Evolutionary conservation across 306 rosid genomes (phyloP).

Genomic region (Cicer judaicum): DNA sequence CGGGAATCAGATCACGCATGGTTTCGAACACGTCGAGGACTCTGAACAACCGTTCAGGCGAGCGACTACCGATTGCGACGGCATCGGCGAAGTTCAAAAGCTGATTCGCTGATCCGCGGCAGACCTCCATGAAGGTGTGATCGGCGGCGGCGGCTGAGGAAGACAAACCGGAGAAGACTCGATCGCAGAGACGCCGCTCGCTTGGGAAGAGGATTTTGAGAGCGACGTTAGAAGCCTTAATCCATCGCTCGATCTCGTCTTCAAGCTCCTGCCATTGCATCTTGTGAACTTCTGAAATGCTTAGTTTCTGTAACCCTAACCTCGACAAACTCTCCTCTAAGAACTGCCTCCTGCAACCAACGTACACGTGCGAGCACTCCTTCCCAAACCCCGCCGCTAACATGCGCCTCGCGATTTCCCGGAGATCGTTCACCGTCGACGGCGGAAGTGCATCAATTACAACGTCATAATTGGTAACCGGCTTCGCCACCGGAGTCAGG

Average conservation of each 20-base stretch:
- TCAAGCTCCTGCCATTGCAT: constrained; percentile 74
- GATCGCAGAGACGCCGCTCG: constrained; percentile 75
- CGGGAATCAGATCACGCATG: constrained; percentile 65
- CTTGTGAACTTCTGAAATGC: constrained; percentile 71
- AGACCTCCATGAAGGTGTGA: constrained; percentile 77
- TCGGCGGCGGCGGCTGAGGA: constrained; percentile 50
- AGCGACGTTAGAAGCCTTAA: constrained; percentile 63
- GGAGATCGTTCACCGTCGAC: constrained; percentile 61
- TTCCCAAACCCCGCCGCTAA: constrained; percentile 71
- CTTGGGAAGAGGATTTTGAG: constrained; percentile 75
- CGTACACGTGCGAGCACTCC: constrained; percentile 72
- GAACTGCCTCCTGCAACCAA: constrained; percentile 72
- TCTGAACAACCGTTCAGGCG: constrained; percentile 75
- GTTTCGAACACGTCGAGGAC: constrained; percentile 69
- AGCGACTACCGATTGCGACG: constrained; percentile 59
- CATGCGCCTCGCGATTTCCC: constrained; percentile 85
- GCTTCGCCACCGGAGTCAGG: constrained; percentile 47
- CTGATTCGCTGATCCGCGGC: constrained; percentile 68
- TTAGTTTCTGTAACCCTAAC: constrained; percentile 73
- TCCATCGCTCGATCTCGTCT: constrained; percentile 82
- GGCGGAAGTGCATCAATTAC: constrained; percentile 73
- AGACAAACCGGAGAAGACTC: constrained; percentile 67
- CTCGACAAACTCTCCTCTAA: constrained; percentile 74
- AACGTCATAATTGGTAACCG: constrained; percentile 58
- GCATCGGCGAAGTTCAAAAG: constrained; percentile 69